These are phyloP conservation scores for Psidium friedrichsthalianum DNA, from an alignment of 345 rosid species.

Conservation along the genomic window DNA sequence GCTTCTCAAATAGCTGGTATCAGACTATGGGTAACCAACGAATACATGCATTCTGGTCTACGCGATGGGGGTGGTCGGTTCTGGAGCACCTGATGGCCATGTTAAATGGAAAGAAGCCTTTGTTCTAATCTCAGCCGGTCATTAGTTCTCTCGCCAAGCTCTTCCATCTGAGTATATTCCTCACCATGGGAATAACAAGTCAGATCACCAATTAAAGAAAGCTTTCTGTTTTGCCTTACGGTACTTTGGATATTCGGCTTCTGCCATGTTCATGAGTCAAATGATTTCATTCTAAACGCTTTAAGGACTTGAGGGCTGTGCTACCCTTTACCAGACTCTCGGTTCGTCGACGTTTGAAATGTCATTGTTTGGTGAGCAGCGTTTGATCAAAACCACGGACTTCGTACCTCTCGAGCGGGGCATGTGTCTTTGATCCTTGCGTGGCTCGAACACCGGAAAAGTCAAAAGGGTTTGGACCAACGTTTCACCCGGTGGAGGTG, in stretches of 20 bases:
- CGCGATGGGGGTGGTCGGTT: constrained; percentile 67
- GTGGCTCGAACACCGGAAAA: background rate
- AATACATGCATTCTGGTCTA: constrained; percentile 91
- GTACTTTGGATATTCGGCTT: background rate
- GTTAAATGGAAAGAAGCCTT: constrained; percentile 71
- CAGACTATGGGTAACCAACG: constrained; percentile 75
- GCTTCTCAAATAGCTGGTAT: constrained; percentile 60
- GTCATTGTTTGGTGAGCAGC: constrained; percentile 14
- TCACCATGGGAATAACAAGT: background rate
- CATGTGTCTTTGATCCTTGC: background rate
- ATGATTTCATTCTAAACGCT: background rate
- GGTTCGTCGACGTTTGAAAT: background rate
- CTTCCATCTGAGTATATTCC: background rate
- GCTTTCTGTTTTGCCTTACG: background rate
- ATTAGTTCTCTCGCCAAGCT: background rate
- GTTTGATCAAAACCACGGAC: background rate
- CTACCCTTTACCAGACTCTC: background rate
- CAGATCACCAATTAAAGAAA: background rate
- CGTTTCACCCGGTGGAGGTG: background rate
- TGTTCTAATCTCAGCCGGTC: constrained; percentile 24
- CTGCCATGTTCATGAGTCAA: background rate
- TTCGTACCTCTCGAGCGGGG: background rate
- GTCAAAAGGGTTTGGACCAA: background rate
- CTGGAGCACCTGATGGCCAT: constrained; percentile 74
- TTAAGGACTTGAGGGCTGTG: background rate